A percentile compares a stretch with the other conserved stretches of the same genome.
These are phyloP conservation scores for Globisporangium okanoganense DNA, from an alignment of 352 stramenopile genomes.

Conservation along the genomic window DNA sequence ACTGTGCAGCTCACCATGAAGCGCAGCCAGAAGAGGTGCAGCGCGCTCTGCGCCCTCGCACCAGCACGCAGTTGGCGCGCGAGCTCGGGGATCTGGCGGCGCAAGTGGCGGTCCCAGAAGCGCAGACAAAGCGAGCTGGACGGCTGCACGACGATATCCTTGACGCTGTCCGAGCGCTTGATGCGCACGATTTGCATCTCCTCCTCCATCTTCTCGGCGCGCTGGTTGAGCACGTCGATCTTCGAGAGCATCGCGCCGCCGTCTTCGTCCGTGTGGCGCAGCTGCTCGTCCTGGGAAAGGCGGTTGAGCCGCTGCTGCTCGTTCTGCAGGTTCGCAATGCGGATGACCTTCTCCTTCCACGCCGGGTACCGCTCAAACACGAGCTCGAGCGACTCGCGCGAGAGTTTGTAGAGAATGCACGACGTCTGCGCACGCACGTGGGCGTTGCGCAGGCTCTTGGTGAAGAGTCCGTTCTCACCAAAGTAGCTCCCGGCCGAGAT, in stretches of 20 bases:
- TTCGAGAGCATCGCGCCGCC: slow-evolving; percentile 17
- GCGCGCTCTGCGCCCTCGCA: slow-evolving; percentile 33
- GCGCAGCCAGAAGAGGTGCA: slow-evolving; percentile 43
- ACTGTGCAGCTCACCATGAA: slow-evolving; percentile 28
- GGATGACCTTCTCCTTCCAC: slow-evolving; percentile 43
- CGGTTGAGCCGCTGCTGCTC: slow-evolving; percentile 14
- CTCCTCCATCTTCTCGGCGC: slow-evolving; percentile 27
- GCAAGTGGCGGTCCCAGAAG: background rate
- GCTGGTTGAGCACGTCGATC: slow-evolving; percentile 24
- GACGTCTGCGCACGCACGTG: slow-evolving; percentile 33
- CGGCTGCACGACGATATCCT: background rate
- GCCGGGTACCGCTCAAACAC: slow-evolving; percentile 42
- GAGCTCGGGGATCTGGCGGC: background rate
- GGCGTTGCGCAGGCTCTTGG: slow-evolving; percentile 27
- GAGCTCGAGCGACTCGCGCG: slow-evolving; percentile 33
- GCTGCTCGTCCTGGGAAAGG: slow-evolving; percentile 18
- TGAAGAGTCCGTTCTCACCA: slow-evolving; percentile 39
- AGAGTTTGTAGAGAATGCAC: slow-evolving; percentile 45
- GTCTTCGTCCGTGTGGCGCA: slow-evolving; percentile 14
- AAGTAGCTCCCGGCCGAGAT: slow-evolving; percentile 33
- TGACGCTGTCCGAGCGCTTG: slow-evolving; percentile 5
- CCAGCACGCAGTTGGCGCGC: slow-evolving; percentile 20
- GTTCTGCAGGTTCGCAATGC: slow-evolving; percentile 33
- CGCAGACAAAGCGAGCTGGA: background rate
- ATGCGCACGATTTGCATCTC: slow-evolving; percentile 26